Conservation (phyloP, 2,329 filamentous ascomycete genomes). For the Periglandula ipomoeae region DNA sequence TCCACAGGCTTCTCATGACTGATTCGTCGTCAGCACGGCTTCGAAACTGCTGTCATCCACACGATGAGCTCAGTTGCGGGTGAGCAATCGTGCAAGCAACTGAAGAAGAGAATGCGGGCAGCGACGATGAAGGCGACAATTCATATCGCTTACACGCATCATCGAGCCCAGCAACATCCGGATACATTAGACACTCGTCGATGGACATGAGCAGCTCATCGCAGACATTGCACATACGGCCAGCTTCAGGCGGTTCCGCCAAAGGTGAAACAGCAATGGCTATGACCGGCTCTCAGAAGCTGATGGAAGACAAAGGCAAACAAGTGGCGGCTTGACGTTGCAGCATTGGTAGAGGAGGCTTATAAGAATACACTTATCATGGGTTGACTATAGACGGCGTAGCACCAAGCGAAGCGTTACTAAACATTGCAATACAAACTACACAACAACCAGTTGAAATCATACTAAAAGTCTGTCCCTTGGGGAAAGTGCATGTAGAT, state of each 20-base stretch:
- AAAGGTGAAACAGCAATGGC: not conserved
- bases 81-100: constrained; percentile 9
- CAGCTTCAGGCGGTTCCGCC: not conserved
- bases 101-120: not conserved
- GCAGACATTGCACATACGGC: not conserved
- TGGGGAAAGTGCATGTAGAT: too few relatives aligned
- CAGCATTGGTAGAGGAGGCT: not conserved
- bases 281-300: not conserved
- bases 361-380: not conserved
- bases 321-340: not conserved
- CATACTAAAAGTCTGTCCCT: too few relatives aligned
- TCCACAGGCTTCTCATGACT: not conserved
- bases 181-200: not conserved
- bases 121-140: not conserved
- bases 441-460: not conserved
- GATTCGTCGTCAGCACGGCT: not conserved
- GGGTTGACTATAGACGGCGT: not conserved
- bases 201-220: not conserved
- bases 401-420: constrained; percentile 2
- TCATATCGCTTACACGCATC: not conserved
- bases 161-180: not conserved
- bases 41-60: not conserved
- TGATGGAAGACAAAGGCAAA: not conserved
- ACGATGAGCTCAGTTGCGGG: constrained; percentile 6
- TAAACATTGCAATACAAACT: not conserved